Evolutionary conservation across 23 red algal genomes (phyloP).

Genomic region (Rhodosorus marinus): DNA sequence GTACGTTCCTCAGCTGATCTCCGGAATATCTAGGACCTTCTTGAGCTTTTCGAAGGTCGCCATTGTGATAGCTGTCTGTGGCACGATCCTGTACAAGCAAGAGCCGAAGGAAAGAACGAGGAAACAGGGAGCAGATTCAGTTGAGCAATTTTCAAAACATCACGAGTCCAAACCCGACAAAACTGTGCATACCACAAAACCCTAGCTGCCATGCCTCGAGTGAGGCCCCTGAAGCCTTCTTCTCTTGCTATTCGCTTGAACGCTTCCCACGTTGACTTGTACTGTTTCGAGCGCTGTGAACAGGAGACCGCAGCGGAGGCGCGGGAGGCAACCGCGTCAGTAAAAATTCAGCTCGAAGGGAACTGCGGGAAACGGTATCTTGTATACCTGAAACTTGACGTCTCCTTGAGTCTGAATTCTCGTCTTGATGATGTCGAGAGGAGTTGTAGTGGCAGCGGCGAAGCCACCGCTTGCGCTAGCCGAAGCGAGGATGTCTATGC

Average conservation of each 20-base stretch:
- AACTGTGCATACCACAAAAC: too few species aligned
- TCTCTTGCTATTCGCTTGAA: conserved; percentile 20
- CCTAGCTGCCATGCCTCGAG: conserved; percentile 54
- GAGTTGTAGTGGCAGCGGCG: conserved; percentile 54
- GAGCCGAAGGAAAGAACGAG: too few species aligned
- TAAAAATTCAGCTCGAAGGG: background rate
- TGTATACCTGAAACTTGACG: background rate
- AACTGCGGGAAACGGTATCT: too few species aligned
- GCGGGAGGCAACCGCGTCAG: background rate
- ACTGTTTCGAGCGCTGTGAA: background rate
- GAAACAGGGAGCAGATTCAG: background rate
- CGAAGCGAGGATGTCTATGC: conserved; percentile 9
- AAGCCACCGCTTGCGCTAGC: conserved; percentile 64
- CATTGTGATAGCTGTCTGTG: conserved; percentile 89
- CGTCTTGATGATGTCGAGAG: conserved; percentile 89
- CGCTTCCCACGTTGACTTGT: conserved; percentile 18
- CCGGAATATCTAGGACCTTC: too few species aligned
- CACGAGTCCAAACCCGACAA: too few species aligned
- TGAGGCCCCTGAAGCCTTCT: conserved; percentile 47
- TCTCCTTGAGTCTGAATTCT: conserved; percentile 84
- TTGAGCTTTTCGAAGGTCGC: conserved; percentile 81
- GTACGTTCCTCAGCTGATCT: too few species aligned
- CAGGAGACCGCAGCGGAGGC: background rate
- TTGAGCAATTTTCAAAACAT: background rate
- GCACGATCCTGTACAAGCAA: too few species aligned